These are phyloP conservation scores for Pyrrhoderma noxium DNA, from an alignment of 1,284 basidiomycete species.

Conservation along the genomic window DNA sequence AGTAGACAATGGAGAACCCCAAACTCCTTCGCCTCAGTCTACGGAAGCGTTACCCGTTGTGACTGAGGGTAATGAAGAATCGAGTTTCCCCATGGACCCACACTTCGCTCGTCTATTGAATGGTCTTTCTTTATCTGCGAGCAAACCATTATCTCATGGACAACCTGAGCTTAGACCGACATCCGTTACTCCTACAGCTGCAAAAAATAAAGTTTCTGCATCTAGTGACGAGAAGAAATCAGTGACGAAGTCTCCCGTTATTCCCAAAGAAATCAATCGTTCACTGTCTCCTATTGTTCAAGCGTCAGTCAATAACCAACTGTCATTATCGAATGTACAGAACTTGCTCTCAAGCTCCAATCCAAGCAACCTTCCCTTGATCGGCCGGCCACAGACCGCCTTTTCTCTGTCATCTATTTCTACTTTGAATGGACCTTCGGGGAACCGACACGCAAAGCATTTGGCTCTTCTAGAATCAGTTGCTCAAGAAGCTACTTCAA, in stretches of 20 bases:
- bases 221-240: not conserved
- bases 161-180: conserved; percentile 4
- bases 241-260: not conserved
- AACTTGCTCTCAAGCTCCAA: not conserved
- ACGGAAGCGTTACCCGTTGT: conserved; percentile 30
- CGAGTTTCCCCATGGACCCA: conserved; percentile 37
- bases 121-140: conserved; percentile 54
- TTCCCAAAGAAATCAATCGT: not conserved
- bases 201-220: not conserved
- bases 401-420: conserved; percentile 54
- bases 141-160: conserved; percentile 17
- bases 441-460: conserved; percentile 58
- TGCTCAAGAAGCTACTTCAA: conserved; percentile 60
- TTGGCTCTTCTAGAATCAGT: conserved; percentile 68
- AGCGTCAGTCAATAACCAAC: not conserved
- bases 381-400: conserved; percentile 21
- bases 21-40: conserved; percentile 56
- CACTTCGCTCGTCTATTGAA: conserved; percentile 63
- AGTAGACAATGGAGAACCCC: conserved; percentile 50
- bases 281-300: not conserved
- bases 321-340: not conserved
- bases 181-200: conserved; percentile 11
- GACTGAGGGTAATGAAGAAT: conserved; percentile 22
- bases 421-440: conserved; percentile 45
- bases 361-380: not conserved